Evolutionary conservation across 352 stramenopile species (phyloP).

Genomic region (Pythium volutum): DNA sequence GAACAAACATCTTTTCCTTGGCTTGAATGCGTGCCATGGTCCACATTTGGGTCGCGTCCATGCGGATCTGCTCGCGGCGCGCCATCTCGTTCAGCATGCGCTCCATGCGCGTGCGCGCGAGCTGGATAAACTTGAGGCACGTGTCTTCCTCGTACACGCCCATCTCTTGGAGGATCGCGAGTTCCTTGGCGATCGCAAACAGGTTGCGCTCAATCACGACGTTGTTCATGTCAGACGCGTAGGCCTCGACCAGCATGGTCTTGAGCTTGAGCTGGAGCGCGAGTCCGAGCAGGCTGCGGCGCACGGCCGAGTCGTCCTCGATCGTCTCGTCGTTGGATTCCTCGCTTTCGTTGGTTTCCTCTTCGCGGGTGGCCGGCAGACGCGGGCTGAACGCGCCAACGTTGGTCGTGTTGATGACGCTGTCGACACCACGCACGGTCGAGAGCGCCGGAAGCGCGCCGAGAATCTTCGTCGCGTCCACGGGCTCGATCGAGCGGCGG

Average conservation of each 20-base stretch:
- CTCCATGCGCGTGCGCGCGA: constrained; percentile 63
- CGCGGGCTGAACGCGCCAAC: constrained; percentile 15
- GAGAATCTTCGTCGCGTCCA: constrained; percentile 55
- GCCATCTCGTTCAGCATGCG: constrained; percentile 60
- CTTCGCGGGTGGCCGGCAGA: constrained; percentile 15
- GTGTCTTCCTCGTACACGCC: constrained; percentile 73
- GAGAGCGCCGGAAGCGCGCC: constrained; percentile 36
- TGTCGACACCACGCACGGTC: constrained; percentile 25
- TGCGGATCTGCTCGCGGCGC: constrained; percentile 57
- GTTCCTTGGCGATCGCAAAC: constrained; percentile 77
- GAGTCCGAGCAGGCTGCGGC: constrained; percentile 71
- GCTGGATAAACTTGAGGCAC: constrained; percentile 72
- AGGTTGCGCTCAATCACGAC: constrained; percentile 86
- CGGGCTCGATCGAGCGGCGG: constrained; percentile 59
- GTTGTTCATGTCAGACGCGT: constrained; percentile 83
- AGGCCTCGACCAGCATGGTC: constrained; percentile 79
- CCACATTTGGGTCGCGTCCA: constrained; percentile 70
- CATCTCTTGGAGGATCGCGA: constrained; percentile 72
- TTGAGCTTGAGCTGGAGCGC: constrained; percentile 84
- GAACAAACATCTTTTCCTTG: constrained; percentile 42
- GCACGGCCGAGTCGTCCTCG: constrained; percentile 23
- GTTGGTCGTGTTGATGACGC: constrained; percentile 17
- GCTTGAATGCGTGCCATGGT: constrained; percentile 72
- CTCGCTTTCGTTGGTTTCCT: constrained; percentile 13
- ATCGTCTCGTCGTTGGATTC: constrained; percentile 18